Evolutionary conservation across 2,329 filamentous ascomycete species (phyloP).

Genomic region (Emergomyces orientalis): DNA sequence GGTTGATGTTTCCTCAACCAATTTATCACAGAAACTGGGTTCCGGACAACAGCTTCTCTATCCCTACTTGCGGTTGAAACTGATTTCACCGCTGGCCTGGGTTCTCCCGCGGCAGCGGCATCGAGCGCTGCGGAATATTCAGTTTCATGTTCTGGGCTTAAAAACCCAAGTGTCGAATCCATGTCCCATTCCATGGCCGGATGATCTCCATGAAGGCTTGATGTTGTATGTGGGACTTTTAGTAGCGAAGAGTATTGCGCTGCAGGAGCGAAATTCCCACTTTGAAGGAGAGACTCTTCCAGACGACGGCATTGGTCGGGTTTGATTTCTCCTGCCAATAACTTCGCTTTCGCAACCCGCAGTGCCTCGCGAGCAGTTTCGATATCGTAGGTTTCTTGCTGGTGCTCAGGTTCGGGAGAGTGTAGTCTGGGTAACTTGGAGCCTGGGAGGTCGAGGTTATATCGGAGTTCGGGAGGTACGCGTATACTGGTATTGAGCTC

Average conservation of each 20-base stretch:
- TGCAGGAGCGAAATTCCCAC: slow-evolving; percentile 31
- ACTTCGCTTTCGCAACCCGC: slow-evolving; percentile 31
- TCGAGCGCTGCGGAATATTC: slow-evolving; percentile 37
- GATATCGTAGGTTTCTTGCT: slow-evolving; percentile 28
- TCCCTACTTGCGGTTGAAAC: slow-evolving; percentile 42
- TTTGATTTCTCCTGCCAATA: slow-evolving; percentile 30
- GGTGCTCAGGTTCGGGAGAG: slow-evolving; percentile 34
- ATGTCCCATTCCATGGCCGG: slow-evolving; percentile 18
- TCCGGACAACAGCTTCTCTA: slow-evolving; percentile 53
- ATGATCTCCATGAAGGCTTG: slow-evolving; percentile 13
- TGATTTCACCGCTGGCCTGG: slow-evolving; percentile 32
- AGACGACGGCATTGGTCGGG: slow-evolving; percentile 30
- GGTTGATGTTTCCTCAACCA: slow-evolving; percentile 84
- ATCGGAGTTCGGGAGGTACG: slow-evolving; percentile 63
- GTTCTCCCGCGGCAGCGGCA: slow-evolving; percentile 46
- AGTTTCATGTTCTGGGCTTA: slow-evolving; percentile 37
- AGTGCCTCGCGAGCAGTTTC: slow-evolving; percentile 28
- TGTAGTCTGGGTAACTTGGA: slow-evolving; percentile 35
- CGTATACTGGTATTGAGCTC: slow-evolving; percentile 81
- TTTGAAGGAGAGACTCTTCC: slow-evolving; percentile 31
- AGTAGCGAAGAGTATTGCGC: slow-evolving; percentile 26
- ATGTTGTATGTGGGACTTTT: slow-evolving; percentile 25
- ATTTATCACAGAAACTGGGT: slow-evolving; percentile 88
- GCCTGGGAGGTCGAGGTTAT: slow-evolving; percentile 51
- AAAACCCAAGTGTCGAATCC: slow-evolving; percentile 33